phyloP scores from a whole-genome alignment of 1,284 basidiomycete genomes.

The Nidula niveotomentosa region DNA sequence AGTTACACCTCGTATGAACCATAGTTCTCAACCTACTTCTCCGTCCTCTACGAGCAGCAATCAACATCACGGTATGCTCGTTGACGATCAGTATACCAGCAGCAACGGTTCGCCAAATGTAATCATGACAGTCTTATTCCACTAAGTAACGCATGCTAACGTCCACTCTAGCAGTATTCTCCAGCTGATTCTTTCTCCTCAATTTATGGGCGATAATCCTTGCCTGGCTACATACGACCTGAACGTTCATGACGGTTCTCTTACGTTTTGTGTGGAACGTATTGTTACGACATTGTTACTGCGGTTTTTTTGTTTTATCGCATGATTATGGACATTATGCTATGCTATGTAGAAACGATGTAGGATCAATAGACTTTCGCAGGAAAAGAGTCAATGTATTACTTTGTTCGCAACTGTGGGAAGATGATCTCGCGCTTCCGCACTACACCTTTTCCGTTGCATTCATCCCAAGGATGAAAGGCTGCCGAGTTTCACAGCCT shows the following conservation, averaged over 20 bases:
- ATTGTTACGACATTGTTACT: neutral
- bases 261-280: no score
- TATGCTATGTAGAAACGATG: neutral
- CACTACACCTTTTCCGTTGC: no score
- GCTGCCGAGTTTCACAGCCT: no score
- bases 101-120: slow-evolving; percentile 21
- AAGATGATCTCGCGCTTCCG: no score
- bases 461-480: no score
- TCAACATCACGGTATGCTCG: slow-evolving; percentile 15
- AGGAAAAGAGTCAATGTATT: neutral
- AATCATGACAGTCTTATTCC: slow-evolving; percentile 3
- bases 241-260: no score
- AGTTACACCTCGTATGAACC: slow-evolving; percentile 30
- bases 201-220: slow-evolving; percentile 2
- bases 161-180: slow-evolving; percentile 1
- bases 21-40: slow-evolving; percentile 13
- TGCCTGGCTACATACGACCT: neutral
- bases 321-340: neutral
- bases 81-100: slow-evolving; percentile 19
- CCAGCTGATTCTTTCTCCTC: neutral
- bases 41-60: slow-evolving; percentile 7
- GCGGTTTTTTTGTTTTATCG: neutral
- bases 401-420: neutral
- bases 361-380: neutral
- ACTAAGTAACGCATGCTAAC: neutral